Base-by-base conservation (phyloP, 2,329 filamentous ascomycete species). In the Verticillium klebahnii region DNA sequence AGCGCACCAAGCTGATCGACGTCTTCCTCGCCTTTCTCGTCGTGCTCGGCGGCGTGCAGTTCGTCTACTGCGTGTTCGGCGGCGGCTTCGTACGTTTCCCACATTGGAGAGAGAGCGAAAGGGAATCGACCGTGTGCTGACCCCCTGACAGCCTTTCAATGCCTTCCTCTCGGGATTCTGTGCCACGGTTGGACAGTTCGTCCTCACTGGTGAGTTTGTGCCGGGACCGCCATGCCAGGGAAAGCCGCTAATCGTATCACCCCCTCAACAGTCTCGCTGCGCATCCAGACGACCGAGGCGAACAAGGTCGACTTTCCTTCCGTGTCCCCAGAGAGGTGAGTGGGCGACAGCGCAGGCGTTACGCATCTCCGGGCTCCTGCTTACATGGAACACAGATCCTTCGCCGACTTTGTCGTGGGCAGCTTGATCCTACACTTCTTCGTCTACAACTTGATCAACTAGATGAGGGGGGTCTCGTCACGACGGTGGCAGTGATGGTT, bases 361-460 rank as follows among this genome's bases (percentile, higher is more conserved):
- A 3, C 6, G 32, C 14, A 3, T 60, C 78, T 57, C n/a, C 14
- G 19, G 34, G 19, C n/a, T 23, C 14, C 36, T 58, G 55, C 65
- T 73, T 59, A 73, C 60, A 29, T 17, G 34, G 31, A 17, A 29
- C 61, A 61, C 68, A 96, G 93, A 75, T 94, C 95, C 45, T 99
- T 99, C 76, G 93, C 95, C 73, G 95, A 99, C 79, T 99, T 90
- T 74, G 84, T 99, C 64, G 92, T 97, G 69, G 95, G 94, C 74
- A 97, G 93, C 76, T 76, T 99, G 75, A 92, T 98, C 74, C 80
- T 98, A 75, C 95, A 99, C 81, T 97, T 98, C 81, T 99, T 99
- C 84, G 97, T 93, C 79, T 88, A 98, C 75, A 99, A 99, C 85
- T 99, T 99, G 78, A 98, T 99, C 82, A 99, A 99, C 85, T 99